Evolutionary conservation across 805 yeast species (phyloP).

Genomic region (Lachancea waltii): DNA sequence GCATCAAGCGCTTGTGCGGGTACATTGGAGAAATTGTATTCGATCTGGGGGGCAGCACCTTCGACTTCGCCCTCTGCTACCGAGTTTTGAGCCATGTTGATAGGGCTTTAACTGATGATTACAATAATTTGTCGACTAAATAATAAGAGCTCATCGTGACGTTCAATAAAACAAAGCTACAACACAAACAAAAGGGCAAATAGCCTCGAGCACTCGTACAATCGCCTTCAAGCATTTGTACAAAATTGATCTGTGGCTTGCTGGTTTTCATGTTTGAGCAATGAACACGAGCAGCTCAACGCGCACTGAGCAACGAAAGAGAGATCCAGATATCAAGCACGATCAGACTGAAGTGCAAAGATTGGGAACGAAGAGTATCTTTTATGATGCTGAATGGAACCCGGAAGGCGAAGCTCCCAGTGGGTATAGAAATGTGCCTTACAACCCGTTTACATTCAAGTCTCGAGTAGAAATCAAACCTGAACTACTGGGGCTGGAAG

Average conservation of each 20-base stretch:
- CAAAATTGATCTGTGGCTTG: no score
- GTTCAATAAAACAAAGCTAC: no score
- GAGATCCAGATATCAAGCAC: no score
- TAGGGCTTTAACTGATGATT: slow-evolving; percentile 4
- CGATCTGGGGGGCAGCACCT: slow-evolving; percentile 15
- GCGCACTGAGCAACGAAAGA: no score
- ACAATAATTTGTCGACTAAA: no score
- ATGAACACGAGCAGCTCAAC: no score
- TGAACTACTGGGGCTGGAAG: slow-evolving; percentile 15
- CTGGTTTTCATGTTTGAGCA: no score
- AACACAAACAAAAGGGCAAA: no score
- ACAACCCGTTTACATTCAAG: slow-evolving; percentile 28
- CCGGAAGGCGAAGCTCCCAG: slow-evolving; percentile 51
- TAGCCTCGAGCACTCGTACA: no score
- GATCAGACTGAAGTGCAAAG: slow-evolving; percentile 8
- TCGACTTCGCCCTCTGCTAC: slow-evolving; percentile 6
- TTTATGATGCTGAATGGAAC: slow-evolving; percentile 62
- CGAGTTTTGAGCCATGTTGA: slow-evolving; percentile 6
- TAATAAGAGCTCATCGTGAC: no score
- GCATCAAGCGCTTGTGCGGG: slow-evolving; percentile 61
- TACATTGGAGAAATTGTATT: slow-evolving; percentile 38
- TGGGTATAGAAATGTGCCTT: slow-evolving; percentile 25
- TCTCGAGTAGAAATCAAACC: slow-evolving; percentile 14
- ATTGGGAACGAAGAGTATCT: slow-evolving; percentile 46
- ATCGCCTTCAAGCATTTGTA: no score